Conservation (phyloP, 2,329 filamentous ascomycete species). For the Bipolaris victoriae region DNA sequence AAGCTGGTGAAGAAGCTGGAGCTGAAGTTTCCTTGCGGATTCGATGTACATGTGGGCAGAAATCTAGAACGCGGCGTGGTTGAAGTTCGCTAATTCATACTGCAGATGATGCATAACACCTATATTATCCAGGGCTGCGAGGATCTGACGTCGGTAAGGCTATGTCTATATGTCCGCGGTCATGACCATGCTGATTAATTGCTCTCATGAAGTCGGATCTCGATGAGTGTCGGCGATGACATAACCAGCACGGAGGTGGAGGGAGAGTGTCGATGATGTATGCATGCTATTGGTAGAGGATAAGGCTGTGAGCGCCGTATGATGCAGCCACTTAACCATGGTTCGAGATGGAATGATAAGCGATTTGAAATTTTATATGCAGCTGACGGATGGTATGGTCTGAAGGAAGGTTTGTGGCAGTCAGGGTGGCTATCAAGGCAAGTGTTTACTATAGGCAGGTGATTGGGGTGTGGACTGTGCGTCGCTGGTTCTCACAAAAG, state of each 20-base stretch:
- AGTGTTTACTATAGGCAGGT: too few relatives aligned
- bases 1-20: constrained; percentile 2
- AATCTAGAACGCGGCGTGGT: background rate
- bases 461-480: background rate
- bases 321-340: background rate
- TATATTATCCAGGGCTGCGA: constrained; percentile 9
- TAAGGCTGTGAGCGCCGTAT: background rate
- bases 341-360: background rate
- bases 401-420: background rate
- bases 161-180: too few relatives aligned
- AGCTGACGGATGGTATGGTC: background rate
- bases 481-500: background rate
- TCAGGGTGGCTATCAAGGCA: too few relatives aligned
- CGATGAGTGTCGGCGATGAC: constrained; percentile 1
- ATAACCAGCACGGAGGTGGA: background rate
- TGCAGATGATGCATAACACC: constrained; percentile 15
- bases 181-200: background rate
- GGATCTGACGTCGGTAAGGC: background rate
- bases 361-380: background rate
- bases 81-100: background rate
- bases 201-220: background rate
- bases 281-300: background rate
- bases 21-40: constrained; percentile 1
- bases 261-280: background rate
- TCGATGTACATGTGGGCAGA: constrained; percentile 1